These are phyloP conservation scores for Emericellopsis terricola DNA, from an alignment of 495 filamentous ascomycete genomes.

Conservation along the genomic window DNA sequence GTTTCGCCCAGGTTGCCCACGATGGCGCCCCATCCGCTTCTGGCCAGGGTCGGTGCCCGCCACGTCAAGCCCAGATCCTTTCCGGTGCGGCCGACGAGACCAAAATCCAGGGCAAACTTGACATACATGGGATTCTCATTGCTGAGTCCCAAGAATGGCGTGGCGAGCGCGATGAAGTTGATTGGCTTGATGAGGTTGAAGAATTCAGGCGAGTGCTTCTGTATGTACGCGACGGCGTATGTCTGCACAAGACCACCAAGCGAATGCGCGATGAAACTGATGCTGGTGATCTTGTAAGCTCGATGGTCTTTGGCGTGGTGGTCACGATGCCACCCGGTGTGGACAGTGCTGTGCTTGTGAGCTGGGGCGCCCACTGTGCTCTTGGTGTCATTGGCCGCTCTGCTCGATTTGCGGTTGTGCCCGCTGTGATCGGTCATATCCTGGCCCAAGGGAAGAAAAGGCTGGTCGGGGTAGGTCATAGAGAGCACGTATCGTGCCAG, in stretches of 20 bases:
- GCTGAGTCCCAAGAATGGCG: constrained; percentile 81
- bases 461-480: constrained; percentile 85
- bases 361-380: constrained; percentile 15
- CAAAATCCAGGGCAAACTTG: constrained; percentile 91
- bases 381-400: constrained; percentile 11
- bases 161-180: constrained; percentile 85
- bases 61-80: constrained; percentile 91
- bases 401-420: constrained; percentile 7
- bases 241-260: constrained; percentile 83
- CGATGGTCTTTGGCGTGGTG: constrained; percentile 22
- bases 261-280: constrained; percentile 90
- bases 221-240: constrained; percentile 93
- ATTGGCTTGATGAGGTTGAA: constrained; percentile 75
- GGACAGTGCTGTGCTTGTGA: constrained; percentile 37
- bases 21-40: constrained; percentile 76
- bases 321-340: constrained; percentile 9
- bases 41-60: constrained; percentile 66
- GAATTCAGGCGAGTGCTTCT: constrained; percentile 85
- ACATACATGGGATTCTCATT: constrained; percentile 97
- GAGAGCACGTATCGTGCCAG: constrained; percentile 78
- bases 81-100: constrained; percentile 82
- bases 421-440: constrained; percentile 10
- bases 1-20: constrained; percentile 57
- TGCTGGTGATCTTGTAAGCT: constrained; percentile 76
- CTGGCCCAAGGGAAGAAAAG: constrained; percentile 47